Percentiles rank a stretch among this genome's conserved stretches.
These are phyloP conservation scores for Backusella liffmaniae DNA, from an alignment of 192 early-diverging fungal species.

Conservation along the genomic window DNA sequence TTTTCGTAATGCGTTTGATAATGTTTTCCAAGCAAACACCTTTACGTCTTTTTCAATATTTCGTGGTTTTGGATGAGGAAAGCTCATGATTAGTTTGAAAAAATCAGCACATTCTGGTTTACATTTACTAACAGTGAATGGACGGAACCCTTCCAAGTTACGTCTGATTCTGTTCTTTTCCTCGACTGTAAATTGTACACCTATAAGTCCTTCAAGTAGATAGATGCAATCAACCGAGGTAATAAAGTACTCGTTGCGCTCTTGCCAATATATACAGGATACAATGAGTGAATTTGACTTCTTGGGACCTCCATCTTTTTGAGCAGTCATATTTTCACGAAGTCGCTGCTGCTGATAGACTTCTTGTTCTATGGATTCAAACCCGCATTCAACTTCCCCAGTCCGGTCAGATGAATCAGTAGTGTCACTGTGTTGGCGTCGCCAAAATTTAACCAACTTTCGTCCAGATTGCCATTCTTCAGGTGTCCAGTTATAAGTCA, in stretches of 20 bases:
- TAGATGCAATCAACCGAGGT: conserved; percentile 83
- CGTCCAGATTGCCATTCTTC: conserved; percentile 66
- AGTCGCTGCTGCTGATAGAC: conserved; percentile 50
- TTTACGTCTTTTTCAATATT: conserved; percentile 92
- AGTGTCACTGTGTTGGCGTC: conserved; percentile 59
- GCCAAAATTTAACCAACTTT: conserved; percentile 75
- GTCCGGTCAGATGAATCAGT: conserved; percentile 48
- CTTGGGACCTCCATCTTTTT: conserved; percentile 52
- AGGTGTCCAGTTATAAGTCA: conserved; percentile 65
- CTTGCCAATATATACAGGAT: conserved; percentile 81
- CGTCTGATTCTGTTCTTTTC: conserved; percentile 88
- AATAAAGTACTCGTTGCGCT: conserved; percentile 71
- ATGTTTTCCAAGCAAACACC: conserved; percentile 75
- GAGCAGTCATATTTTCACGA: conserved; percentile 56
- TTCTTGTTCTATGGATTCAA: conserved; percentile 42
- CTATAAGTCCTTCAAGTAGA: conserved; percentile 71
- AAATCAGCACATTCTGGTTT: conserved; percentile 74
- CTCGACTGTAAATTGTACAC: conserved; percentile 73
- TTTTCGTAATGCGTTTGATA: conserved; percentile 72
- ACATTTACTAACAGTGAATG: conserved; percentile 74
- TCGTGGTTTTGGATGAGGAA: conserved; percentile 77
- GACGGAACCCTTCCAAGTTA: conserved; percentile 80
- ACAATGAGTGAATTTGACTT: conserved; percentile 50
- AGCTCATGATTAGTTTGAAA: conserved; percentile 82
- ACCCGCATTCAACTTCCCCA: conserved; percentile 20